Base-by-base conservation (phyloP, 2,329 filamentous ascomycete genomes). In the Fusarium dlaminii region DNA sequence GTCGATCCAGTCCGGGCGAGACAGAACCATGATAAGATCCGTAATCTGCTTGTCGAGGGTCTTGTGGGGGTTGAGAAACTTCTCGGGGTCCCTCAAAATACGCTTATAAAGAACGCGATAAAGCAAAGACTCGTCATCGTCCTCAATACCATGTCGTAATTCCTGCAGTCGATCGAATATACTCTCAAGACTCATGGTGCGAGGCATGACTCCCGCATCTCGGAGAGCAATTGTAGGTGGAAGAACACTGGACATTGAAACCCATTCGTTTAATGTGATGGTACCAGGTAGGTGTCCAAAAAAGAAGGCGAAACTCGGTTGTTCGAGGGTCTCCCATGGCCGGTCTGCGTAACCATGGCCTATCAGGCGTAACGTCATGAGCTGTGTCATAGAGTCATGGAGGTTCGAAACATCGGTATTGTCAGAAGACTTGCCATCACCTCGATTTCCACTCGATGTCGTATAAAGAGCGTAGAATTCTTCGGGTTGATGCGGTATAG, bases 311-410 rank as follows among this genome's bases (percentile, higher is more conserved):
- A 91, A 90, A 79, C 91, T 93, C 9, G 93, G 93, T 77, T 94
- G 92, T 78, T 95, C 93, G 32, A 94, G 84, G 3, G 92, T 91
- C 70, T 92, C 89, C 92, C 91, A 94, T 5, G 91, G 91, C 67
- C 84, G 80, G 6, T 80, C 78, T 49, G 88, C 83, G 22, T 82
- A 77, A 9, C 83, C 83, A 1, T 80, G 76, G 8, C 85, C 84
- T 64, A 85, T 82, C 20, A 87, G 82, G 32, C 85, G 83, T 78
- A 90, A 80, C 5, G 87, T 89, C 85, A 89, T 90, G 75, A 90
- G 85, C 80, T 90, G 86, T 14, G 84, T 86, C 88, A 90, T 90
- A 56, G 86, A 81, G 72, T 89, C 85, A 78, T 89, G 87, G 32
- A 85, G 79, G 73, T 88, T 86, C 22, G 83, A 86, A 13, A 80